Evolutionary conservation across 345 rosid species (phyloP).

Genomic region (Rhodomyrtus tomentosa): DNA sequence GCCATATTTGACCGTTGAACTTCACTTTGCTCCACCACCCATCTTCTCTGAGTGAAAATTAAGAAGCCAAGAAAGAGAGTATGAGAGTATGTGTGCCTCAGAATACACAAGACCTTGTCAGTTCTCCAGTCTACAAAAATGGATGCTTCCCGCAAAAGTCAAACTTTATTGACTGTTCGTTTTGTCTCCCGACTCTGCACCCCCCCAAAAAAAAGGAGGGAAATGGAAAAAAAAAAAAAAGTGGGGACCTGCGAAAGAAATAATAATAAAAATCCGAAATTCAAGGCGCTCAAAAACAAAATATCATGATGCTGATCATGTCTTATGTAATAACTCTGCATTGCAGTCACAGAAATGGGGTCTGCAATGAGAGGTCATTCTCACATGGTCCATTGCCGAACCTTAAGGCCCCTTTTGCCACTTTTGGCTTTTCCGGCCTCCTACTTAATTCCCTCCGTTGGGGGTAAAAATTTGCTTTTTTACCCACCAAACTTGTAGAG

Average conservation of each 20-base stretch:
- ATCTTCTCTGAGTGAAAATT: not conserved
- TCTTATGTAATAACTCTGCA: slow-evolving; percentile 11
- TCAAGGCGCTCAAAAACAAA: not conserved
- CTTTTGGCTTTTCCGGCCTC: not conserved
- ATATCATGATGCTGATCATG: slow-evolving; percentile 12
- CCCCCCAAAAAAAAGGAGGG: not conserved
- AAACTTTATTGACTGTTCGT: slow-evolving; percentile 8
- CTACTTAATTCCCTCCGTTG: not conserved
- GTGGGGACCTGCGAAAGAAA: not conserved
- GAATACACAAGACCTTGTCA: not conserved
- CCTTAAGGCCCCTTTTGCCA: not conserved
- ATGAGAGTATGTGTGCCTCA: slow-evolving; percentile 1
- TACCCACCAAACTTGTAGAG: too few relatives aligned
- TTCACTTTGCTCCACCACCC: not conserved
- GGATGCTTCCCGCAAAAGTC: not conserved
- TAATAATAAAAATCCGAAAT: not conserved
- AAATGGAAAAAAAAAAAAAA: not conserved
- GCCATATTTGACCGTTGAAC: not conserved
- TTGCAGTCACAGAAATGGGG: slow-evolving; percentile 9
- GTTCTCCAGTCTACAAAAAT: not conserved
- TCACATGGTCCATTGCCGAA: slow-evolving; percentile 8
- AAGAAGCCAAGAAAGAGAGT: not conserved
- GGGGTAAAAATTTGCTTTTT: not conserved
- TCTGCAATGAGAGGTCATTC: slow-evolving; percentile 32
- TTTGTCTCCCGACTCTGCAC: slow-evolving; percentile 9